phyloP scores from a whole-genome alignment of 495 filamentous ascomycete genomes.

The Penicillium bovifimosum region DNA sequence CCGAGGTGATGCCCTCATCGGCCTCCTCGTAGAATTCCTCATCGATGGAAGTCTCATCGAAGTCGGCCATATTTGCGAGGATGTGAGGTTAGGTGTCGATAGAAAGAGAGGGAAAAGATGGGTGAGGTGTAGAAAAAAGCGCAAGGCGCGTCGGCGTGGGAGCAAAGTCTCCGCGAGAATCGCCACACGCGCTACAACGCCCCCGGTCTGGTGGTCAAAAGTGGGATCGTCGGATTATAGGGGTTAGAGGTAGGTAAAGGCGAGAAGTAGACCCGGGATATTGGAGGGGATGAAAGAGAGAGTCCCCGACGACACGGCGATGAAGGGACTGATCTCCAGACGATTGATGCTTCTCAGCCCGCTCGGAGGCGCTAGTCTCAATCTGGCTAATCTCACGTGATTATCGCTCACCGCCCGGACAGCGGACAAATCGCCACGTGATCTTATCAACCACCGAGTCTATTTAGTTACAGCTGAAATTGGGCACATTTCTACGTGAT shows the following conservation, averaged over 20 bases:
- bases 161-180: constrained; percentile 13
- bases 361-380: constrained; percentile 13
- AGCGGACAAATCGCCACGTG: no score
- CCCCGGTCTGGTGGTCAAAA: constrained; percentile 20
- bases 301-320: constrained; percentile 20
- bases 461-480: no score
- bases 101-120: not conserved
- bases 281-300: constrained; percentile 18
- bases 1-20: constrained; percentile 66
- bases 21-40: constrained; percentile 57
- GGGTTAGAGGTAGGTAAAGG: constrained; percentile 7
- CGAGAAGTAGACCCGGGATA: constrained; percentile 1
- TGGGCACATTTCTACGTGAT: no score
- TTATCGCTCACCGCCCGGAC: not conserved
- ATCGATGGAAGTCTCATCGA: constrained; percentile 43
- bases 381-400: constrained; percentile 9
- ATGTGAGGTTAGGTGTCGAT: not conserved
- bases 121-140: constrained; percentile 18
- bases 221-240: not conserved
- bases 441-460: no score
- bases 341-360: constrained; percentile 24
- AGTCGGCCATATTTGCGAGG: constrained; percentile 45
- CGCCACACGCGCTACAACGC: constrained; percentile 25
- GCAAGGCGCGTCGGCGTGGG: constrained; percentile 26
- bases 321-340: constrained; percentile 27